These are phyloP conservation scores for Clarireedia monteithiana DNA, from an alignment of 2,329 filamentous ascomycete species.

Conservation along the genomic window DNA sequence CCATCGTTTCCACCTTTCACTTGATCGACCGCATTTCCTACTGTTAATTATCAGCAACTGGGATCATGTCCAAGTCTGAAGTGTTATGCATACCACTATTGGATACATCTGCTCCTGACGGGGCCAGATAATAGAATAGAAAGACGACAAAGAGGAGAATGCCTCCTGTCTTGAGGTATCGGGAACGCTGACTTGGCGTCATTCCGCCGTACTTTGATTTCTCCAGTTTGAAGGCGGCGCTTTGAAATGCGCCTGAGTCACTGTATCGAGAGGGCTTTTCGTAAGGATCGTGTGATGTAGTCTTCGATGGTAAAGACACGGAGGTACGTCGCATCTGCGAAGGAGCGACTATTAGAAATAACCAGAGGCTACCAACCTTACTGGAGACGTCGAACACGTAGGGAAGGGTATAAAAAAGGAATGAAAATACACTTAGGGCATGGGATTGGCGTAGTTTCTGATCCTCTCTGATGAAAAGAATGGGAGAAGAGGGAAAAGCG, in stretches of 20 bases:
- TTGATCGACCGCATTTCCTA: constrained; percentile 12
- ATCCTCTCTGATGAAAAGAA: not conserved
- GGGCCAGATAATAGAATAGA: constrained; percentile 57
- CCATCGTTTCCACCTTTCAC: constrained; percentile 31
- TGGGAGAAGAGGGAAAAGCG: not conserved
- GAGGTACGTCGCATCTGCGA: constrained; percentile 56
- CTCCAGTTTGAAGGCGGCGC: constrained; percentile 38
- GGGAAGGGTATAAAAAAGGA: constrained; percentile 7
- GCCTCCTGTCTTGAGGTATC: constrained; percentile 58
- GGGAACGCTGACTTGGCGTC: constrained; percentile 56
- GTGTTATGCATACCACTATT: constrained; percentile 17
- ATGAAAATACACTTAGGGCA: constrained; percentile 6
- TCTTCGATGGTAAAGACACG: constrained; percentile 55
- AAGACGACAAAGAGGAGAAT: constrained; percentile 53
- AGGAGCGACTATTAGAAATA: constrained; percentile 11
- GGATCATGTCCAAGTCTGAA: not conserved
- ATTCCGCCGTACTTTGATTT: constrained; percentile 51
- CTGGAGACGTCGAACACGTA: not conserved
- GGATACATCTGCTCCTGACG: constrained; percentile 37
- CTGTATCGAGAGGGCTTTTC: constrained; percentile 57
- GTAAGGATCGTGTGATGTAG: constrained; percentile 52
- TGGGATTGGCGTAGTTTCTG: constrained; percentile 1
- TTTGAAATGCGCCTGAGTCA: constrained; percentile 35
- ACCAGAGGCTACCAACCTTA: constrained; percentile 4
- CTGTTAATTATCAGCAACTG: constrained; percentile 11